Conservation (phyloP, 306 rosid species). For the Glycyrrhiza uralensis region DNA sequence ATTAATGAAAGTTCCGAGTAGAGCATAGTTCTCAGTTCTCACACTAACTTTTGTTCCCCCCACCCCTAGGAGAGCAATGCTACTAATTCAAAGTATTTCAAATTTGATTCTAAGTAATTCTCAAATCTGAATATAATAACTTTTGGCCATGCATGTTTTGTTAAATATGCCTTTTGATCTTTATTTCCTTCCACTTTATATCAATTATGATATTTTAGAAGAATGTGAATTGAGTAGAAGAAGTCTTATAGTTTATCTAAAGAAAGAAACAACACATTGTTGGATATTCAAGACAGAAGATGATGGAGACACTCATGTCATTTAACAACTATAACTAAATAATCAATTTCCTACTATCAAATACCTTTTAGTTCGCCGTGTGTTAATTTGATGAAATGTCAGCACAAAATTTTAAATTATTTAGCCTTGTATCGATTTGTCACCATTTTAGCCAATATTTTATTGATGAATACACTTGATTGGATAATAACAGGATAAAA, state of each 20-base stretch:
- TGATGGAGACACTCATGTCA: conserved; percentile 8
- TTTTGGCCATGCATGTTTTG: neutral
- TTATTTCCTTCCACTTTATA: neutral
- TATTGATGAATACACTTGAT: neutral
- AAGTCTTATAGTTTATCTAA: neutral
- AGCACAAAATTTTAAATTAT: neutral
- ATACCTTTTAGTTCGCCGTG: neutral
- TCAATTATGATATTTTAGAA: neutral
- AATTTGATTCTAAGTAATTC: neutral
- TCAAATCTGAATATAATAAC: neutral
- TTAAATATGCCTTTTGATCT: neutral
- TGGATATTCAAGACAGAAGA: neutral
- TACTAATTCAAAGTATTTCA: neutral
- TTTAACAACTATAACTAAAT: neutral
- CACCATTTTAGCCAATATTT: neutral
- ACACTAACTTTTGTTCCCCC: neutral
- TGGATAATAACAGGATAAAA: neutral
- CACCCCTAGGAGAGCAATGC: neutral
- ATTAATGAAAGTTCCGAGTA: conserved; percentile 5
- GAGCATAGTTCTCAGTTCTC: neutral
- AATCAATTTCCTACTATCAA: neutral
- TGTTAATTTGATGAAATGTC: neutral
- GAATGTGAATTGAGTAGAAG: neutral
- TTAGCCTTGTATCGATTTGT: neutral
- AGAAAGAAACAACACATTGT: neutral